Percentiles rank a stretch among this genome's conserved stretches.
These are phyloP conservation scores for Chalciporus pseudorubinellus DNA, from an alignment of 768 basidiomycete genomes.

Conservation along the genomic window DNA sequence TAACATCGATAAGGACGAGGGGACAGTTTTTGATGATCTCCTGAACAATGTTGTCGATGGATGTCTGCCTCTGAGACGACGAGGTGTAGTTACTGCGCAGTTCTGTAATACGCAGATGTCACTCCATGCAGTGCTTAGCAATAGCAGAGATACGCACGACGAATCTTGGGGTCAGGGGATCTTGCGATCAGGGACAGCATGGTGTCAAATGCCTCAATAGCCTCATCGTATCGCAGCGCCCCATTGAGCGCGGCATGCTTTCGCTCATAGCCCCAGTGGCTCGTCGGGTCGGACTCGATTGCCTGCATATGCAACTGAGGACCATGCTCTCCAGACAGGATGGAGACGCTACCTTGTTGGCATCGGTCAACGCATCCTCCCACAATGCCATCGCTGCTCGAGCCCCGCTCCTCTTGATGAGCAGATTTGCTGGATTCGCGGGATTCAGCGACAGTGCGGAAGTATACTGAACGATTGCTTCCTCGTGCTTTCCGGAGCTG, in stretches of 20 bases:
- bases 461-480: neutral
- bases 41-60: neutral
- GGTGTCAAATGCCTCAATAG: neutral
- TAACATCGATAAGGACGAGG: slow-evolving; percentile 7
- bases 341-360: slow-evolving; percentile 2
- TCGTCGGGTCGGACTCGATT: neutral
- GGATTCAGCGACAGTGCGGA: neutral
- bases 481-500: neutral
- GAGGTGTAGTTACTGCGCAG: neutral
- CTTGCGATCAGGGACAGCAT: slow-evolving; percentile 4
- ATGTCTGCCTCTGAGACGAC: neutral
- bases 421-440: neutral
- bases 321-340: neutral
- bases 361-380: slow-evolving; percentile 9
- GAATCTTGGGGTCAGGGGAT: neutral
- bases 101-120: neutral
- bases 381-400: slow-evolving; percentile 1
- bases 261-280: neutral
- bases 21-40: neutral
- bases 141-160: slow-evolving; percentile 1
- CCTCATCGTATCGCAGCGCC: slow-evolving; percentile 2
- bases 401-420: slow-evolving; percentile 9
- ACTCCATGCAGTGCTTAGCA: too few relatives aligned
- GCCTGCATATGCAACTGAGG: neutral
- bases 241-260: neutral